Evolutionary conservation across 164 flowering plant genomes (phyloP).

Genomic region (Tinospora cordifolia): DNA sequence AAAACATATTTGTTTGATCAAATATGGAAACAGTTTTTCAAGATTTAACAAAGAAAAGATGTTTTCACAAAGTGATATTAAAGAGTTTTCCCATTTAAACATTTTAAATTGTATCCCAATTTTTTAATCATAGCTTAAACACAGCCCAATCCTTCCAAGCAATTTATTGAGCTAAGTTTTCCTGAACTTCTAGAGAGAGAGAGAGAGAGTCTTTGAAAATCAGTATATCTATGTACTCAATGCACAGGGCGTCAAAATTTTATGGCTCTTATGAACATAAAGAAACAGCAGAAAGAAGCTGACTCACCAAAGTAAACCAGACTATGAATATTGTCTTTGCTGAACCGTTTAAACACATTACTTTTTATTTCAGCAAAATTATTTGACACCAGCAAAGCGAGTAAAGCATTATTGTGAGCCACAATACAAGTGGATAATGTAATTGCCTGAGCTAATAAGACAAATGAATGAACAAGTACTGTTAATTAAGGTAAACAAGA

Average conservation of each 20-base stretch:
- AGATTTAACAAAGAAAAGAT: too few species aligned
- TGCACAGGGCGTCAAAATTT: background rate
- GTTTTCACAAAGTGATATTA: too few species aligned
- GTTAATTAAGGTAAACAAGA: constrained; percentile 49
- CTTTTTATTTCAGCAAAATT: constrained; percentile 97
- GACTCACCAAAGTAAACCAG: constrained; percentile 76
- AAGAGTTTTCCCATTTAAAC: too few species aligned
- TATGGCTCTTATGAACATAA: background rate
- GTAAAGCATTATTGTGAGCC: constrained; percentile 90
- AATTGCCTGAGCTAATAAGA: constrained; percentile 93
- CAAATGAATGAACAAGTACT: constrained; percentile 80
- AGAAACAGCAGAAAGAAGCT: constrained; percentile 2
- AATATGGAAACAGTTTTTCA: too few species aligned
- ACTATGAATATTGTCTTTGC: constrained; percentile 80
- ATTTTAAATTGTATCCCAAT: too few species aligned
- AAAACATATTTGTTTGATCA: too few species aligned
- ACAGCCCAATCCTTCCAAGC: too few species aligned
- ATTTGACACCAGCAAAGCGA: constrained; percentile 87
- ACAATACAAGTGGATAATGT: constrained; percentile 92
- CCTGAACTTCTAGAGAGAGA: too few species aligned
- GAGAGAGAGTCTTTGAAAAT: too few species aligned
- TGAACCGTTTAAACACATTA: constrained; percentile 90
- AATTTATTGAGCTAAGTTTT: too few species aligned
- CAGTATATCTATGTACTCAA: too few species aligned
- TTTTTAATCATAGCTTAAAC: too few species aligned